Percentiles rank a stretch among this genome's conserved stretches.
phyloP scores from a whole-genome alignment of 176 grass and related monocot genomes.

The Raddia guianensis region DNA sequence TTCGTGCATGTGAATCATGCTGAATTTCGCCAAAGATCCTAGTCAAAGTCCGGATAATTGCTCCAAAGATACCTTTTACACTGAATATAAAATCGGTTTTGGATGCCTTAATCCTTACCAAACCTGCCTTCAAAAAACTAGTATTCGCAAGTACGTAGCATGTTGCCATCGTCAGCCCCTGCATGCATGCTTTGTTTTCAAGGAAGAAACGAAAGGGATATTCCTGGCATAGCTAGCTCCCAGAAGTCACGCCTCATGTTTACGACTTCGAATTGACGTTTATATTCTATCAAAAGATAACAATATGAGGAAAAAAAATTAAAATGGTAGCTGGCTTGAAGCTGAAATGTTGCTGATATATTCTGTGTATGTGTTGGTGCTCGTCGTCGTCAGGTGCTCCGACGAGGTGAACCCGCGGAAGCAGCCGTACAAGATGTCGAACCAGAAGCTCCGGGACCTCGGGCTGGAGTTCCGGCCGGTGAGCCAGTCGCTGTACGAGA shows the following conservation, averaged over 20 bases:
- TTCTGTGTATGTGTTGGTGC: background rate
- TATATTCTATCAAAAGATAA: background rate
- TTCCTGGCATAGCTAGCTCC: background rate
- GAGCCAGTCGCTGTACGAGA: conserved; percentile 63
- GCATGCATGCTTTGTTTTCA: background rate
- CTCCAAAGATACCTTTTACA: conserved; percentile 34
- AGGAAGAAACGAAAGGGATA: background rate
- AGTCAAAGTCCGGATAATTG: background rate
- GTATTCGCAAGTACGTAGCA: background rate
- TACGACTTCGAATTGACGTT: background rate
- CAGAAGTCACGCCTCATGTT: conserved; percentile 20
- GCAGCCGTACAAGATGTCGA: conserved; percentile 72
- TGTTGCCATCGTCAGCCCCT: background rate
- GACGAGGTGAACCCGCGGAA: conserved; percentile 79
- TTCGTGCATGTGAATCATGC: background rate
- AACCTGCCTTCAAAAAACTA: background rate
- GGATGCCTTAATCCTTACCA: conserved; percentile 21
- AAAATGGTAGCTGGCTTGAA: background rate
- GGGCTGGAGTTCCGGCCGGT: conserved; percentile 69
- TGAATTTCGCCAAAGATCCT: background rate
- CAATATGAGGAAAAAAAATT: background rate
- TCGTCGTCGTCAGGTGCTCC: conserved; percentile 58
- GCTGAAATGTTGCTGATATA: background rate
- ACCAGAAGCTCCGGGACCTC: conserved; percentile 70
- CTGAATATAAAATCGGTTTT: background rate